Percentiles rank a stretch among this genome's conserved stretches.
Evolutionary conservation across 2,329 filamentous ascomycete species (phyloP).

Genomic region (Hypoxylon sp.): DNA sequence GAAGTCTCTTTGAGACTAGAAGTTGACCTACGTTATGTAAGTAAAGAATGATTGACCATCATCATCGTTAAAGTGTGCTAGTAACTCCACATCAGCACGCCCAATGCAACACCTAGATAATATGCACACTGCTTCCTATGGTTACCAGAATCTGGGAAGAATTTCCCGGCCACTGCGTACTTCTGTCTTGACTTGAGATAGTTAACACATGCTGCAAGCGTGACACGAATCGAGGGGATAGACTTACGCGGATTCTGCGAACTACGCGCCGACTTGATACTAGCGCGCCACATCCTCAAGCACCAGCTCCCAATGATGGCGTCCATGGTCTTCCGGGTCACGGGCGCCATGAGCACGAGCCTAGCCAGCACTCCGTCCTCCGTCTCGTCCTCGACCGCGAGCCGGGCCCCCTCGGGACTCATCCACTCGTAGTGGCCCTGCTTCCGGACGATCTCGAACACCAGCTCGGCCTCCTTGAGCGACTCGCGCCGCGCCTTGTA

Average conservation of each 20-base stretch:
- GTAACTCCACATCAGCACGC: neutral
- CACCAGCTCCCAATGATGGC: slow-evolving; percentile 44
- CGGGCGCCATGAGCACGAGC: slow-evolving; percentile 33
- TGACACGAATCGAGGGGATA: neutral
- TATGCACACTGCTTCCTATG: neutral
- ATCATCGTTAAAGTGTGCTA: neutral
- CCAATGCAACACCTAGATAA: neutral
- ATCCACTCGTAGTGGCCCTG: slow-evolving; percentile 42
- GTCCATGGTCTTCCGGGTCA: slow-evolving; percentile 38
- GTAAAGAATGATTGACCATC: neutral
- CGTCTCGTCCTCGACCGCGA: slow-evolving; percentile 42
- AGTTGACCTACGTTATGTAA: neutral
- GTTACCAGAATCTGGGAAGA: slow-evolving; percentile 39
- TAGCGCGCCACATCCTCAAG: slow-evolving; percentile 40
- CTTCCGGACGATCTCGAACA: slow-evolving; percentile 41
- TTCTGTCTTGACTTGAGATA: slow-evolving; percentile 22
- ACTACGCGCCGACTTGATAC: slow-evolving; percentile 20
- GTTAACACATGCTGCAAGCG: slow-evolving; percentile 12
- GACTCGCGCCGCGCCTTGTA: slow-evolving; percentile 37
- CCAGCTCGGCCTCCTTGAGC: slow-evolving; percentile 29
- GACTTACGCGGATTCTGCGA: slow-evolving; percentile 23
- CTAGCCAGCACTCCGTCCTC: slow-evolving; percentile 26
- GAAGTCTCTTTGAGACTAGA: slow-evolving; percentile 7
- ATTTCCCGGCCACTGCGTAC: slow-evolving; percentile 33
- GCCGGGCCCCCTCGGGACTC: slow-evolving; percentile 26